A percentile compares a stretch with the other conserved stretches of the same genome.
phyloP scores from a whole-genome alignment of 495 filamentous ascomycete species.

The Talaromyces adpressus region DNA sequence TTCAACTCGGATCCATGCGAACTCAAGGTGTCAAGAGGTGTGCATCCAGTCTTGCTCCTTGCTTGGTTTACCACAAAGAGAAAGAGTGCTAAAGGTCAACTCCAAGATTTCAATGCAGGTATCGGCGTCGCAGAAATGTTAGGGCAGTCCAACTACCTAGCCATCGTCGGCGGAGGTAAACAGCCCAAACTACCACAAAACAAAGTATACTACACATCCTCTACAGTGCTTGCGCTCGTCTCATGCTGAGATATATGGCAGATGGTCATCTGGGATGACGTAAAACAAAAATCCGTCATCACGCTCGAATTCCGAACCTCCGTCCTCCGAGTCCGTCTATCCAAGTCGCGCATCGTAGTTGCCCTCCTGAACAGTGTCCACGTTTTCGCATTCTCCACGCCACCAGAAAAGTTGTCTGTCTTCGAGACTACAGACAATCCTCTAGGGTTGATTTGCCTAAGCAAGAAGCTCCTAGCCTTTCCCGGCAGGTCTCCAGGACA shows the following conservation, averaged over 20 bases:
- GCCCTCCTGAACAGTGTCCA: constrained; percentile 77
- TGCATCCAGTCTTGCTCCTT: constrained; percentile 1
- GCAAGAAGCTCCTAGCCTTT: constrained; percentile 65
- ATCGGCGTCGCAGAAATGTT: constrained; percentile 84
- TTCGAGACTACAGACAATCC: constrained; percentile 88
- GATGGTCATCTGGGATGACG: constrained; percentile 90
- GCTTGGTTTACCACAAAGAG: neutral
- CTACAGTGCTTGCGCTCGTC: neutral
- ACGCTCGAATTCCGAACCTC: constrained; percentile 68
- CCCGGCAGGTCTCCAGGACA: constrained; percentile 82
- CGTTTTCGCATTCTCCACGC: constrained; percentile 74
- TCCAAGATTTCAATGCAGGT: constrained; percentile 74
- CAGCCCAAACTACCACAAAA: constrained; percentile 82
- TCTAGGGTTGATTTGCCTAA: constrained; percentile 72
- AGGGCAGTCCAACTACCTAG: constrained; percentile 79
- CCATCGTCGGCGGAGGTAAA: constrained; percentile 82
- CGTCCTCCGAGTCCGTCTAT: constrained; percentile 71
- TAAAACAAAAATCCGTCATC: constrained; percentile 64
- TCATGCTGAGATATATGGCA: constrained; percentile 18
- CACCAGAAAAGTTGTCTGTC: constrained; percentile 61
- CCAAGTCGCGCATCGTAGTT: constrained; percentile 71
- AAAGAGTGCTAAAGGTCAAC: neutral
- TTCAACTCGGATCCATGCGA: constrained; percentile 73
- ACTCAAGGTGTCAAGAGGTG: constrained; percentile 62
- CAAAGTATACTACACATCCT: constrained; percentile 47